Evolutionary conservation across 139 green algal genomes (phyloP), one percentile per base, ranked within the genome.

Genomic region (Chloropicon primus): DNA sequence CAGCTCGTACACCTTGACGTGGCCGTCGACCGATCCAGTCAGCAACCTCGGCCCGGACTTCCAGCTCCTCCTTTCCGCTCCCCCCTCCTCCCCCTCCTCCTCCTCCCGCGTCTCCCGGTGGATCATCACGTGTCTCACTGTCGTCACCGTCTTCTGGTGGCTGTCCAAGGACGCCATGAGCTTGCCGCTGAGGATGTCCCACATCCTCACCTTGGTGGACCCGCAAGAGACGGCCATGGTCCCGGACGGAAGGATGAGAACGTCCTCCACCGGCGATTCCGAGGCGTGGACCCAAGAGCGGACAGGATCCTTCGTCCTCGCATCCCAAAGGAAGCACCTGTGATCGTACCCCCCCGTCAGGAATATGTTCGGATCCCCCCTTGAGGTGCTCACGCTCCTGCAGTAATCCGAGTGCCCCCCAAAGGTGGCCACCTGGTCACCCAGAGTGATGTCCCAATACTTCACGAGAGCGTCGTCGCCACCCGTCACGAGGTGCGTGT

Each of bases 101-200:
- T n/a, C n/a, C 26, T 27, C 72, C 53, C 28, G 2, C 53, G 74
- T 41, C 85, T 87, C 0, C 85, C 90, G 21, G 88, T 62, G 86
- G 26, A 85, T 1, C 0, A 87, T 78, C 1, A 83, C 84, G 26
- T 95, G 72, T 1, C 54, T 21, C 3, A 97, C 82, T n/a, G 81
- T 90, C 0, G 88, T 96, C 21, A 97, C 84, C 0, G 94, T 97
- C 85, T 98, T 98, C 78, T 98, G 94, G 80, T 97, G 94, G 79
- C 91, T 93, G 72, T 81, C 72, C 17, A 97, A 76, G 0, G 83
- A 77, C 23, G 86, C 77, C 53, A 98, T 80, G 78, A 94, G 84
- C 3, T 83, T 83, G 1, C 93, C 91, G 2, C 93, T 91, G 0
- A 88, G 72, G 71, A 97, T 73, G 84, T 96, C 90, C 93, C 93